Conservation (phyloP, 768 basidiomycete species). For the Scleroderma bovista region DNA sequence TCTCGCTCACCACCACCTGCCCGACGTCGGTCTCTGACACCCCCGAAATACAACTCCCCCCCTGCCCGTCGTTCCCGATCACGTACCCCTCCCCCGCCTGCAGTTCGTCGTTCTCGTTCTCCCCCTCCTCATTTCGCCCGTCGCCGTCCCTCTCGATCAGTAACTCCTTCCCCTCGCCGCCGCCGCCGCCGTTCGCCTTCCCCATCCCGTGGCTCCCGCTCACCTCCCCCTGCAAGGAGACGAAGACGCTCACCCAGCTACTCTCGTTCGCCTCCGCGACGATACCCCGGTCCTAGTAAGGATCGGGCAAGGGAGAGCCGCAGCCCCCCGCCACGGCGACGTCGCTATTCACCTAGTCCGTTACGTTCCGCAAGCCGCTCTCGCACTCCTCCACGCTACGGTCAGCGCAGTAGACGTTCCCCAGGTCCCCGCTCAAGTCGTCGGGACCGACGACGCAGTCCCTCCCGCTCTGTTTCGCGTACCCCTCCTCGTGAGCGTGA, state of each 20-base stretch:
- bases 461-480: conserved; percentile 32
- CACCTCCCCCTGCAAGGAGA: conserved; percentile 37
- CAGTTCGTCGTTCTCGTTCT: conserved; percentile 23
- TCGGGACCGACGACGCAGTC: conserved; percentile 21
- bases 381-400: conserved; percentile 35
- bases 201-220: conserved; percentile 34
- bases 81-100: conserved; percentile 11
- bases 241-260: conserved; percentile 31
- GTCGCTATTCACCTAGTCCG: conserved; percentile 41
- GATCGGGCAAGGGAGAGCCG: conserved; percentile 26
- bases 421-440: conserved; percentile 30
- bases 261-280: conserved; percentile 27
- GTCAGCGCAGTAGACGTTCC: conserved; percentile 37
- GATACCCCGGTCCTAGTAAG: conserved; percentile 8
- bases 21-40: conserved; percentile 28
- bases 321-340: conserved; percentile 31
- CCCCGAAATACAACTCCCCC: conserved; percentile 27
- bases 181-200: conserved; percentile 29
- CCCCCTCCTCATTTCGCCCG: conserved; percentile 18
- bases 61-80: conserved; percentile 37
- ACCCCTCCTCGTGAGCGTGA: conserved; percentile 22
- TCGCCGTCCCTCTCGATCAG: conserved; percentile 23
- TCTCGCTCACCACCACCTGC: conserved; percentile 37
- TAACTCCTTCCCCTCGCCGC: conserved; percentile 18
- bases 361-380: conserved; percentile 36